A percentile compares a stretch with the other conserved stretches of the same genome.
Evolutionary conservation across 768 basidiomycete species (phyloP).

Genomic region (Piloderma croceum): DNA sequence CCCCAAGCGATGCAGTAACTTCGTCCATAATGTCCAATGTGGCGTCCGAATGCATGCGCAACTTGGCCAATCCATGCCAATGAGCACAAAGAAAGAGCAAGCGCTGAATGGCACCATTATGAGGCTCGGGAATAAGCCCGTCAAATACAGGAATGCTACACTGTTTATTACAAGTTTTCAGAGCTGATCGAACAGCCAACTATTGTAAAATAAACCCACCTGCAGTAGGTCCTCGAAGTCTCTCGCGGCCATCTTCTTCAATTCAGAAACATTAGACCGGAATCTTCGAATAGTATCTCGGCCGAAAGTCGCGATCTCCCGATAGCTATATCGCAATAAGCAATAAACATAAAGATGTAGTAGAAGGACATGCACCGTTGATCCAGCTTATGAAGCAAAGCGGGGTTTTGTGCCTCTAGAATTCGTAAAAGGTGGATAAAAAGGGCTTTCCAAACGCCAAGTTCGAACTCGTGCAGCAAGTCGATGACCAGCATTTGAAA

Average conservation of each 20-base stretch:
- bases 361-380: conserved; percentile 11
- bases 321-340: conserved; percentile 21
- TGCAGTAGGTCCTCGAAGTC: conserved; percentile 38
- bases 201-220: conserved; percentile 8
- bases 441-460: conserved; percentile 33
- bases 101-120: conserved; percentile 16
- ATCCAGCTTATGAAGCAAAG: conserved; percentile 18
- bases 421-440: conserved; percentile 32
- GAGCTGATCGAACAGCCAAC: background rate
- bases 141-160: conserved; percentile 31
- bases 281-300: conserved; percentile 26
- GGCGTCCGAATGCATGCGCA: conserved; percentile 24
- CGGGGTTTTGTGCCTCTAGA: conserved; percentile 16
- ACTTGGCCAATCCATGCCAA: conserved; percentile 30
- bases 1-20: conserved; percentile 15
- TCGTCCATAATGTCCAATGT: conserved; percentile 10
- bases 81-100: conserved; percentile 20
- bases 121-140: conserved; percentile 22
- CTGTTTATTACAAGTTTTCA: conserved; percentile 10
- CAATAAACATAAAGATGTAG: background rate
- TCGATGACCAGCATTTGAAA: conserved; percentile 27
- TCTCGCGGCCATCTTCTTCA: conserved; percentile 30
- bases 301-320: conserved; percentile 28
- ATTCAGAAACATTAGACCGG: conserved; percentile 25
- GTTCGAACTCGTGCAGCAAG: conserved; percentile 34